Percentiles rank a stretch among this genome's conserved stretches.
Conservation (phyloP, 2,329 filamentous ascomycete genomes). For the Diplodia corticola region DNA sequence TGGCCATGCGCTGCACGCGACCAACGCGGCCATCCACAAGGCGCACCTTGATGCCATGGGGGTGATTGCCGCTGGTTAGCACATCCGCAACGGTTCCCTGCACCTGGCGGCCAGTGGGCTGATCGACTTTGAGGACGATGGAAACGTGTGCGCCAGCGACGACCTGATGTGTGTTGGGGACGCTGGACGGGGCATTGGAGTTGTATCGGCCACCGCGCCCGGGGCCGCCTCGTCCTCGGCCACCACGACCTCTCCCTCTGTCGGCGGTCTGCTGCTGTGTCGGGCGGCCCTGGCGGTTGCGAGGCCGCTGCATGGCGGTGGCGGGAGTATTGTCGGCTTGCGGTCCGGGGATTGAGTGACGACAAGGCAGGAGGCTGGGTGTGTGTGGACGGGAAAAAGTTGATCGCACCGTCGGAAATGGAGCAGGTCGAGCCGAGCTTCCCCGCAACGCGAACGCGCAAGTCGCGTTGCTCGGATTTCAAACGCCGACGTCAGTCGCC, state of each 20-base stretch:
- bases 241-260: constrained; percentile 16
- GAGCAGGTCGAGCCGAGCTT: constrained; percentile 22
- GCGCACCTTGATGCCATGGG: constrained; percentile 76
- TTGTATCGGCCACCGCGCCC: neutral
- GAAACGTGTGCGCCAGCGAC: constrained; percentile 64
- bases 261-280: neutral
- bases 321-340: neutral
- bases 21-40: constrained; percentile 71
- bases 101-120: constrained; percentile 71
- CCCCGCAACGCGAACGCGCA: neutral
- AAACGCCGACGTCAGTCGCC: constrained; percentile 21
- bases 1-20: constrained; percentile 65
- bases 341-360: neutral
- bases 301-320: constrained; percentile 12
- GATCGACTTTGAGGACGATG: constrained; percentile 74
- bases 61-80: constrained; percentile 72
- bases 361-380: neutral
- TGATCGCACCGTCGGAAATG: neutral
- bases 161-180: constrained; percentile 48
- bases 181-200: constrained; percentile 10
- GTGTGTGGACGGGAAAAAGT: constrained; percentile 11
- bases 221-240: constrained; percentile 2
- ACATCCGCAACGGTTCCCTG: constrained; percentile 66
- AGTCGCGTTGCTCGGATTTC: constrained; percentile 11
- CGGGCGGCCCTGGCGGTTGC: constrained; percentile 18